These are phyloP conservation scores for Echria macrotheca DNA, from an alignment of 495 filamentous ascomycete genomes.

Conservation along the genomic window DNA sequence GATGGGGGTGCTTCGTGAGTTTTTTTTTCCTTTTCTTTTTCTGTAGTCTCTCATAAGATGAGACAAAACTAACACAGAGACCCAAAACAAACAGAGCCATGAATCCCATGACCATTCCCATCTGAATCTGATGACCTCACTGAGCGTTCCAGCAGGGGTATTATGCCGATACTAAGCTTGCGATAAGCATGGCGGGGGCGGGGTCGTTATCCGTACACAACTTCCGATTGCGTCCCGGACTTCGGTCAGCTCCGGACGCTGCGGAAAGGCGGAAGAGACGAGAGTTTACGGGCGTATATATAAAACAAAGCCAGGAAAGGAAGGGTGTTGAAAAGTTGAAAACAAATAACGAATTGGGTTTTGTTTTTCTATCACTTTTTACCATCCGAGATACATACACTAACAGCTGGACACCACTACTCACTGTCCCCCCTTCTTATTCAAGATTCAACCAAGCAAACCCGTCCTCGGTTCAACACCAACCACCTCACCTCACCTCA, in stretches of 20 bases:
- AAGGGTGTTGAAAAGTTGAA: no score
- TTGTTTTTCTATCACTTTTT: no score
- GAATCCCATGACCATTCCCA: conserved; percentile 42
- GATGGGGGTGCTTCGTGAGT: conserved; percentile 50
- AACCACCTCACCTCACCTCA: background rate
- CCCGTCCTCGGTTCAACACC: background rate
- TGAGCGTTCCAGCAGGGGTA: background rate
- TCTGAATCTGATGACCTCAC: conserved; percentile 15
- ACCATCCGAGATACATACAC: no score
- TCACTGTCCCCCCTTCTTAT: background rate
- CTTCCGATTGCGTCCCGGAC: no score
- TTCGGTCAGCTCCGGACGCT: no score
- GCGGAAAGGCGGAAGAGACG: no score
- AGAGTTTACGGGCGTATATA: no score
- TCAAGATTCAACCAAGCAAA: background rate
- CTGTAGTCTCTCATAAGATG: no score
- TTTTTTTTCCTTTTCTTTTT: background rate
- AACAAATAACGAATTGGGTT: no score
- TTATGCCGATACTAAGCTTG: conserved; percentile 9
- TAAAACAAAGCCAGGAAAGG: no score
- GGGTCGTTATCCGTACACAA: no score
- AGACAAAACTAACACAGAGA: background rate
- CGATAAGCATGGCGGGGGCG: conserved; percentile 8
- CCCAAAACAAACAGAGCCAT: conserved; percentile 24
- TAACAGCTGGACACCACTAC: no score